Percentiles rank a stretch among this genome's conserved stretches.
These are phyloP conservation scores for Luzula sylvatica DNA, from an alignment of 176 grass and related monocot species.

Conservation along the genomic window DNA sequence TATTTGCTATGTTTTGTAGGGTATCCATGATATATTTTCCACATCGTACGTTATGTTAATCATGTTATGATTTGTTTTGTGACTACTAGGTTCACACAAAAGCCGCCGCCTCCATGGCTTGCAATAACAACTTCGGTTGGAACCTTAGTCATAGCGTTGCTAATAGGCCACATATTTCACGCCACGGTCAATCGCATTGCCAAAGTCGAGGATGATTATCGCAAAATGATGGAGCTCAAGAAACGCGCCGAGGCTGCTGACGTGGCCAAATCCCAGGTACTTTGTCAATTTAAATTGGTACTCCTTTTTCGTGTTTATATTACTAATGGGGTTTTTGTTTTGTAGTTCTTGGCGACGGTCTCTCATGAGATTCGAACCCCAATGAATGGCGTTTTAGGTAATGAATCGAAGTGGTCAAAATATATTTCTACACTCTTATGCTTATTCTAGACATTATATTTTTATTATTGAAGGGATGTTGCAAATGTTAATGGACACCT, in stretches of 20 bases:
- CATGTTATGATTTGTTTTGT: background rate
- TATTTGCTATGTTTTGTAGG: too few species aligned
- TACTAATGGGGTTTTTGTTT: constrained; percentile 2
- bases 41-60: background rate
- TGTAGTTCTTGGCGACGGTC: constrained; percentile 98
- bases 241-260: constrained; percentile 78
- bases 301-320: background rate
- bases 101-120: constrained; percentile 58
- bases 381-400: constrained; percentile 99
- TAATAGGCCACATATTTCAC: constrained; percentile 62
- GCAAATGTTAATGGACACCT: constrained; percentile 99
- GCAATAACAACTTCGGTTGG: constrained; percentile 69
- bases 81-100: constrained; percentile 54
- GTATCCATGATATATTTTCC: too few species aligned
- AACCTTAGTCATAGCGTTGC: constrained; percentile 55
- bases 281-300: background rate
- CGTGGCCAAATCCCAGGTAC: constrained; percentile 86
- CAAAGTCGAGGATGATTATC: constrained; percentile 85
- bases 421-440: constrained; percentile 1
- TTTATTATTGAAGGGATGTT: constrained; percentile 59
- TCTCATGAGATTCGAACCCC: constrained; percentile 99
- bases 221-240: constrained; percentile 65
- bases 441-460: background rate
- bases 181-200: constrained; percentile 63
- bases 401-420: background rate